Evolutionary conservation across 2,329 filamentous ascomycete species (phyloP).

Genomic region (Hypoxylon sp.): DNA sequence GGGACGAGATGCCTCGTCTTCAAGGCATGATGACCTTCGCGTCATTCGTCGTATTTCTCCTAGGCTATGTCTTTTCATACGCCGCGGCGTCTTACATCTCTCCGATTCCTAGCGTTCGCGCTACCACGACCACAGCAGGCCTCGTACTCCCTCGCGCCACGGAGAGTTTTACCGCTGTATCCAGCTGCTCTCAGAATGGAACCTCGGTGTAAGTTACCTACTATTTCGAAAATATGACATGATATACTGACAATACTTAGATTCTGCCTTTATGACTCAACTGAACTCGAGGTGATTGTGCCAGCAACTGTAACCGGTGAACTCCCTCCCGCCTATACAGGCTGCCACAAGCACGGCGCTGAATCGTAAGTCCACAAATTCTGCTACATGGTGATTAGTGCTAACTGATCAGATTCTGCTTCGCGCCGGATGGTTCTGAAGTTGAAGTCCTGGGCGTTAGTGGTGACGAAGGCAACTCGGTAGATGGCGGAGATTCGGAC

Average conservation of each 20-base stretch:
- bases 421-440: slow-evolving; percentile 72
- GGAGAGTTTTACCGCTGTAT: slow-evolving; percentile 62
- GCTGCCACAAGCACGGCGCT: slow-evolving; percentile 66
- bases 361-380: slow-evolving; percentile 60
- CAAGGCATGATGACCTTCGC: background rate
- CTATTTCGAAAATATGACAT: background rate
- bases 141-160: slow-evolving; percentile 51
- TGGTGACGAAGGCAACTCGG: slow-evolving; percentile 45
- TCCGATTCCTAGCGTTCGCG: background rate
- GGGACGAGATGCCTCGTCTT: slow-evolving; percentile 2
- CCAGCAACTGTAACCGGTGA: slow-evolving; percentile 51
- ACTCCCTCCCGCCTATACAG: slow-evolving; percentile 56
- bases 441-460: slow-evolving; percentile 67
- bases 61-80: background rate
- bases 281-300: slow-evolving; percentile 53
- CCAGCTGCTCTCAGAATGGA: slow-evolving; percentile 67
- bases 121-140: slow-evolving; percentile 39
- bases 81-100: slow-evolving; percentile 26
- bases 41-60: slow-evolving; percentile 4
- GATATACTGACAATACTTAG: slow-evolving; percentile 37
- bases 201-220: slow-evolving; percentile 58
- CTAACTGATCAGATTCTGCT: slow-evolving; percentile 67
- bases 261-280: slow-evolving; percentile 53
- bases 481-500: slow-evolving; percentile 27
- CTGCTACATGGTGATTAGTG: background rate